Percentiles rank a stretch among this genome's conserved stretches.
Evolutionary conservation across 495 filamentous ascomycete genomes (phyloP).

Genomic region (Lophiotrema nucula): DNA sequence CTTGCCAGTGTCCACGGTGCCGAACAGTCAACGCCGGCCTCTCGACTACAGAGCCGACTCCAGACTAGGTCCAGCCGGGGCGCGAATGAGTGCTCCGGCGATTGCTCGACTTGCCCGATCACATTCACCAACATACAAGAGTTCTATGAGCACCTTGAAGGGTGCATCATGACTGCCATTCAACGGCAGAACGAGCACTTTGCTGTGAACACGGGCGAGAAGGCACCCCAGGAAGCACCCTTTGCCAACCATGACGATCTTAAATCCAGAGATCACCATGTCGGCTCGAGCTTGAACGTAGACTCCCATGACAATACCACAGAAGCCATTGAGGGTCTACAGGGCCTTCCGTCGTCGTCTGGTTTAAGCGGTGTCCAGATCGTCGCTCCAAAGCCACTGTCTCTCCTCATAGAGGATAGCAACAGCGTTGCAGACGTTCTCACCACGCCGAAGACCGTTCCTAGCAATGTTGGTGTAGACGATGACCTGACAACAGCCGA

Average conservation of each 20-base stretch:
- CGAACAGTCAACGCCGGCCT: conserved; percentile 92
- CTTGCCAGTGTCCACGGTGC: conserved; percentile 90
- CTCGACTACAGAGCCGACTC: conserved; percentile 75
- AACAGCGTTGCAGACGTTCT: neutral
- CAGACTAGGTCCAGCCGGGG: conserved; percentile 55
- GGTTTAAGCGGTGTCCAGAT: neutral
- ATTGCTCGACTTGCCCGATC: conserved; percentile 89
- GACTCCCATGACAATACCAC: too few species aligned
- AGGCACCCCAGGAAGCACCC: too few species aligned
- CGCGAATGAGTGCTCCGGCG: conserved; percentile 58
- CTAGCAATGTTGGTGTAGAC: too few species aligned
- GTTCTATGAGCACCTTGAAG: conserved; percentile 98
- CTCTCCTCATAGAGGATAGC: too few species aligned
- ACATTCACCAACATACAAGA: conserved; percentile 96
- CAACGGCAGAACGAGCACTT: too few species aligned
- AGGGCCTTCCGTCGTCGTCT: neutral
- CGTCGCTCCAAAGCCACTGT: too few species aligned
- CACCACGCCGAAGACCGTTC: too few species aligned
- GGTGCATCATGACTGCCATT: neutral
- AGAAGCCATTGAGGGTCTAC: neutral
- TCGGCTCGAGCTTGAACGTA: too few species aligned
- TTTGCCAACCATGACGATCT: neutral
- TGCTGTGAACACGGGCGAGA: too few species aligned
- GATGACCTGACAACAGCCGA: neutral
- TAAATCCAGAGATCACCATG: neutral